Evolutionary conservation across 2,329 filamentous ascomycete species (phyloP).

Genomic region (Delphinella strobiligena): DNA sequence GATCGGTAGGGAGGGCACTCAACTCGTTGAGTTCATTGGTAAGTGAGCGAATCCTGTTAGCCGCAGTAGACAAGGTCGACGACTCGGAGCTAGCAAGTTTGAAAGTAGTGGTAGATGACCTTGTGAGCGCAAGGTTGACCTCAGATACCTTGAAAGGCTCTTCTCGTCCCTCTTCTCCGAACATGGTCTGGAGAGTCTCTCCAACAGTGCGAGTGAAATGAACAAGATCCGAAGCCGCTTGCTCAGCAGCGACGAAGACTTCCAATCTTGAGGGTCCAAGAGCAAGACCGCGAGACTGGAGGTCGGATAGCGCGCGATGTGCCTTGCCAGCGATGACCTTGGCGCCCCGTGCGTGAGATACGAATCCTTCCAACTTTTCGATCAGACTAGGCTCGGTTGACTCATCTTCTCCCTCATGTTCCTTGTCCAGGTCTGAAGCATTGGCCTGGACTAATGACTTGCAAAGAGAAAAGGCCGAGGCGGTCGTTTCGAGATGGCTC

Average conservation of each 20-base stretch:
- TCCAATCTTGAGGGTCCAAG: constrained; percentile 55
- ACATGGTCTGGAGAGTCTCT: constrained; percentile 49
- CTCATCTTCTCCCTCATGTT: constrained; percentile 48
- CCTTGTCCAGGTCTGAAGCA: constrained; percentile 47
- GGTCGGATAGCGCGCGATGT: constrained; percentile 62
- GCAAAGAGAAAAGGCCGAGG: constrained; percentile 51
- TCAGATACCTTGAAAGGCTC: constrained; percentile 57
- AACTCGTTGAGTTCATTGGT: constrained; percentile 57
- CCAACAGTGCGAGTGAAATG: constrained; percentile 57
- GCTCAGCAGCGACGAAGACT: constrained; percentile 59
- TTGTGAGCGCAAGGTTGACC: constrained; percentile 50
- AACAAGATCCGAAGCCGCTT: constrained; percentile 52
- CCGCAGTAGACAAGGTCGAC: constrained; percentile 58
- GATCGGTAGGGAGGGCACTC: constrained; percentile 42
- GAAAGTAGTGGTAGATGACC: constrained; percentile 41
- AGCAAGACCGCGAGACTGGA: constrained; percentile 63
- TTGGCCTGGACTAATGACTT: constrained; percentile 56
- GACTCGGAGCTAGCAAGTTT: constrained; percentile 41
- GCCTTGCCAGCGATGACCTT: constrained; percentile 77
- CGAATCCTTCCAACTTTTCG: constrained; percentile 58
- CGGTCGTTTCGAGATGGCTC: constrained; percentile 68
- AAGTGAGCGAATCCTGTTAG: constrained; percentile 53
- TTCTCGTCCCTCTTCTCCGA: constrained; percentile 59
- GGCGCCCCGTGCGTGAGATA: constrained; percentile 64
- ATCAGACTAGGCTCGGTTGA: constrained; percentile 43